Base-by-base conservation (phyloP, 176 grass and related monocot genomes). In the Stipa capillata region DNA sequence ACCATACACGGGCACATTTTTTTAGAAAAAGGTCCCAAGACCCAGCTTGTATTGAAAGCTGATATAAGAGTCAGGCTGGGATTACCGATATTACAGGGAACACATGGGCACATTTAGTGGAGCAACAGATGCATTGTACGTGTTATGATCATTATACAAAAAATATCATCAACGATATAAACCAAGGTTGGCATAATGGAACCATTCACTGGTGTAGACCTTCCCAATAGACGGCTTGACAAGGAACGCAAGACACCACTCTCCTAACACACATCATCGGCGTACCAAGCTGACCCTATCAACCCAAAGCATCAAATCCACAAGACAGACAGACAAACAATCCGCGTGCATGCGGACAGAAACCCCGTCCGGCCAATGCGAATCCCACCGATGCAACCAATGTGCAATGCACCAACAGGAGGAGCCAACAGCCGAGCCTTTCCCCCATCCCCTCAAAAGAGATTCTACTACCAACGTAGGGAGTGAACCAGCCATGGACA, bases 401-500 rank as follows among this genome's bases (percentile, higher is more conserved):
- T 41, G 29, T 13, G 20, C 24, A 77, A 53, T 42, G 65, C 53
- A 6, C 10, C 37, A 29, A 48, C 6, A 24, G 51, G 7, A 52
- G 2, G 44, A 7, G 54, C 17, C 2, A 47, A 32, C 37, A 56
- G 6, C 40, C 40, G 11, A 35, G 12, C 24, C 23, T 74, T 74
- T 25, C 21, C 49, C 34, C n/a, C 24, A 1, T 27, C 16, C n/a
- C n/a, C n/a, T 21, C 48, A 86, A 74, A 79, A 62, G 66, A 23
- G 42, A 36, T 37, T 2, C 13, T 12, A 15, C 45, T 20, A 50
- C 12, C 76, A 80, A 25, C 53, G 58, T 50, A 3, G 11, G n/a
- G 48, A 69, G 69, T n/a, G 77, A 73, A 65, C 21, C 52, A 72
- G 64, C 49, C 72, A 18, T 48, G 45, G 37, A 81, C 47, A 85